These are phyloP conservation scores for Glycyrrhiza uralensis DNA, from an alignment of 306 rosid genomes.

Conservation along the genomic window DNA sequence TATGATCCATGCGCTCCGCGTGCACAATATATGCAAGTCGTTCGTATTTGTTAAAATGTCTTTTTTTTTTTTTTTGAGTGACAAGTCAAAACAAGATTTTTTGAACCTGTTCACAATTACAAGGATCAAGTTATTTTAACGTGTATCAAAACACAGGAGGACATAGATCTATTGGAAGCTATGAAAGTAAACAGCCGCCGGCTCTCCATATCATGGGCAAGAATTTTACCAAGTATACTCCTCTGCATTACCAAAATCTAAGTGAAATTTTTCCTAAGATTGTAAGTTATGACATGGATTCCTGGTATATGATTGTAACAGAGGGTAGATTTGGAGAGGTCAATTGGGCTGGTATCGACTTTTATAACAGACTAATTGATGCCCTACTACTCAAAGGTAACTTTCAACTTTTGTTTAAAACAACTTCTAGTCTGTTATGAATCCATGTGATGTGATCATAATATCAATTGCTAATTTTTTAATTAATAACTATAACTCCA, in stretches of 20 bases:
- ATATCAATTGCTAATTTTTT: too few species aligned
- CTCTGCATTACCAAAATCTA: slow-evolving; percentile 1
- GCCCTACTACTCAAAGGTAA: slow-evolving; percentile 52
- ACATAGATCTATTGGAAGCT: slow-evolving; percentile 42
- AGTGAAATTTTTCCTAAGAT: neutral
- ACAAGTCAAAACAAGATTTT: too few species aligned
- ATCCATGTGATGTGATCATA: too few species aligned
- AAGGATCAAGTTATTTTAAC: too few species aligned
- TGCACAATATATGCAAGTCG: too few species aligned
- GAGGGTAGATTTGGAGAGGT: slow-evolving; percentile 66
- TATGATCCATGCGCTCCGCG: too few species aligned
- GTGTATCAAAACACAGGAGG: slow-evolving; percentile 50
- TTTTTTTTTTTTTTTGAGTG: too few species aligned
- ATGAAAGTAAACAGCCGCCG: slow-evolving; percentile 53
- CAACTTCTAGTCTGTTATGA: too few species aligned
- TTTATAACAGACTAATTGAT: slow-evolving; percentile 52
- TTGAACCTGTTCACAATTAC: too few species aligned
- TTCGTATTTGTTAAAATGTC: too few species aligned
- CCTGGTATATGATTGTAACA: slow-evolving; percentile 12
- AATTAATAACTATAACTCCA: too few species aligned
- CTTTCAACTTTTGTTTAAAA: neutral
- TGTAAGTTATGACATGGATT: neutral
- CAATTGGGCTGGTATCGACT: slow-evolving; percentile 49
- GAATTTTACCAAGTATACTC: slow-evolving; percentile 60
- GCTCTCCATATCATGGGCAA: slow-evolving; percentile 68